Percentiles rank a stretch among this genome's conserved stretches.
phyloP scores from a whole-genome alignment of 768 basidiomycete genomes.

The Floccularia luteovirens region DNA sequence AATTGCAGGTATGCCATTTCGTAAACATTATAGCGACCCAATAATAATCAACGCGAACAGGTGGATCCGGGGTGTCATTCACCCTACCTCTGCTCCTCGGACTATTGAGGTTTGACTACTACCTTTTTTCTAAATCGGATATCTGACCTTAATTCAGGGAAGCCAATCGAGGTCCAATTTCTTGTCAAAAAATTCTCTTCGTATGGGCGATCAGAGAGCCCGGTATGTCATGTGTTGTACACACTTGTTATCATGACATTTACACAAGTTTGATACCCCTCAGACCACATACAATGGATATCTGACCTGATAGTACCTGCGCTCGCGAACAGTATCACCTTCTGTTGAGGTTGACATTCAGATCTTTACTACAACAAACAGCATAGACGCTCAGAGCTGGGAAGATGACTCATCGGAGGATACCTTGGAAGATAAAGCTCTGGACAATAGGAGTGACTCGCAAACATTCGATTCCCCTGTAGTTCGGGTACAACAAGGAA shows the following conservation, averaged over 20 bases:
- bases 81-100: slow-evolving; percentile 36
- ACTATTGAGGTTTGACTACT: slow-evolving; percentile 23
- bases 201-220: slow-evolving; percentile 37
- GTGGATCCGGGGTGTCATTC: slow-evolving; percentile 45
- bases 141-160: slow-evolving; percentile 13
- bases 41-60: slow-evolving; percentile 15
- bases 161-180: slow-evolving; percentile 13
- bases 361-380: slow-evolving; percentile 24
- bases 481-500: slow-evolving; percentile 14
- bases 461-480: slow-evolving; percentile 13
- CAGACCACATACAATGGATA: slow-evolving; percentile 39
- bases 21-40: neutral
- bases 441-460: slow-evolving; percentile 5
- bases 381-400: slow-evolving; percentile 10
- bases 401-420: slow-evolving; percentile 12
- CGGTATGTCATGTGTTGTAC: slow-evolving; percentile 15
- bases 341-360: slow-evolving; percentile 27
- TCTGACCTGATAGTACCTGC: slow-evolving; percentile 25
- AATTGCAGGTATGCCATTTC: slow-evolving; percentile 24
- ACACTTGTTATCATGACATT: neutral
- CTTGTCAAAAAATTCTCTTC: slow-evolving; percentile 26
- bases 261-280: neutral
- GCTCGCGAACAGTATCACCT: slow-evolving; percentile 17
- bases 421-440: slow-evolving; percentile 9
- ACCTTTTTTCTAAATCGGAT: neutral